Percentiles rank a stretch among this genome's conserved stretches.
Evolutionary conservation across 352 stramenopile genomes (phyloP).

Genomic region (Phytophthora constricta): DNA sequence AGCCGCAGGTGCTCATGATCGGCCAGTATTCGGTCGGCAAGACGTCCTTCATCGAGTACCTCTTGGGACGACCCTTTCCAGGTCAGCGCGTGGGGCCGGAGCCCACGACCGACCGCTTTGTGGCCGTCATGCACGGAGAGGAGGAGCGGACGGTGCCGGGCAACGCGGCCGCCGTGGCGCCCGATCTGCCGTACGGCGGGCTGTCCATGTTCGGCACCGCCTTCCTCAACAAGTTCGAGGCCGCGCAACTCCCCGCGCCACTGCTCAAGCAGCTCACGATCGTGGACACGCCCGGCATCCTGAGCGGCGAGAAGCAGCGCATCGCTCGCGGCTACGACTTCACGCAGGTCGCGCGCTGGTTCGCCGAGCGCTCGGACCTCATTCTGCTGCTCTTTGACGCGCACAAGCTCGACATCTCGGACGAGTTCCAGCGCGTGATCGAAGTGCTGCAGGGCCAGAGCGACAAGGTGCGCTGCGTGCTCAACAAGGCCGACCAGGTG

Average conservation of each 20-base stretch:
- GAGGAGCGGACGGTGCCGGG: conserved; percentile 97
- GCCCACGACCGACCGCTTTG: conserved; percentile 98
- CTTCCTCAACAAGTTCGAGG: conserved; percentile 99
- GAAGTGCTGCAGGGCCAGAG: conserved; percentile 96
- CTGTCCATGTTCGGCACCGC: conserved; percentile 97
- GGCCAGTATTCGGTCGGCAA: conserved; percentile 99
- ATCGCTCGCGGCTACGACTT: conserved; percentile 98
- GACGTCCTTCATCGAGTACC: conserved; percentile 97
- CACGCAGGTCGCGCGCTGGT: conserved; percentile 90
- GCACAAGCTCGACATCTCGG: conserved; percentile 99
- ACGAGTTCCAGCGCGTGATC: conserved; percentile 98
- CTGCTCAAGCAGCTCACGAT: conserved; percentile 97
- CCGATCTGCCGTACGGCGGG: conserved; percentile 94
- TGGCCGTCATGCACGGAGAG: conserved; percentile 97
- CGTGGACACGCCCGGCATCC: conserved; percentile 98
- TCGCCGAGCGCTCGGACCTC: conserved; percentile 96
- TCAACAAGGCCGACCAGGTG: conserved; percentile 99
- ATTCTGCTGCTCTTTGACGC: conserved; percentile 99
- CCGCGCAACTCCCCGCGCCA: conserved; percentile 92
- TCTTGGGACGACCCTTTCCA: conserved; percentile 97
- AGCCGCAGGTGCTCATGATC: conserved; percentile 98
- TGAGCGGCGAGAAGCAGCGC: conserved; percentile 99
- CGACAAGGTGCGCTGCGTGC: conserved; percentile 98
- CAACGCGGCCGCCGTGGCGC: conserved; percentile 96
- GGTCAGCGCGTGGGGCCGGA: conserved; percentile 97